phyloP scores from a whole-genome alignment of 2,329 filamentous ascomycete species.

The Aureobasidium sp. region DNA sequence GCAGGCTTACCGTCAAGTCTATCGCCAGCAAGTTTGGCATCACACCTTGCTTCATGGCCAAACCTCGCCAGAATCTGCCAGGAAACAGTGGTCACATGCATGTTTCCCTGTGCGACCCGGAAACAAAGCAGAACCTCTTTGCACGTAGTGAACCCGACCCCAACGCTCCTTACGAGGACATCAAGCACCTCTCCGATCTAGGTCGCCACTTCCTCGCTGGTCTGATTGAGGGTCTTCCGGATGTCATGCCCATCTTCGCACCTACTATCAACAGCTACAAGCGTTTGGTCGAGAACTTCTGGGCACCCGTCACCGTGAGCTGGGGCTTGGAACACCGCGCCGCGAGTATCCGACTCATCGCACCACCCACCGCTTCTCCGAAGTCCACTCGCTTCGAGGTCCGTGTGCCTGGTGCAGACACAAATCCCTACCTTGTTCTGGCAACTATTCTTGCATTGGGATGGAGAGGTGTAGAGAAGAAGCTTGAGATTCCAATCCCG shows the following conservation, averaged over 20 bases:
- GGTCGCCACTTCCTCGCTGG: slow-evolving; percentile 91
- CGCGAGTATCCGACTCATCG: slow-evolving; percentile 81
- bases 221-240: slow-evolving; percentile 76
- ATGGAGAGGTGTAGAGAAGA: slow-evolving; percentile 87
- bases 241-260: slow-evolving; percentile 91
- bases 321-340: slow-evolving; percentile 96
- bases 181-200: slow-evolving; percentile 73
- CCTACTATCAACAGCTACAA: slow-evolving; percentile 98
- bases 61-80: slow-evolving; percentile 80
- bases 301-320: slow-evolving; percentile 94
- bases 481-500: slow-evolving; percentile 70
- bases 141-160: slow-evolving; percentile 63
- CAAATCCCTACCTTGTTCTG: slow-evolving; percentile 81
- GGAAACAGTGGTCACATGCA: slow-evolving; percentile 97
- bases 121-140: slow-evolving; percentile 75
- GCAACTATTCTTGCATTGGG: slow-evolving; percentile 80
- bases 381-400: slow-evolving; percentile 89
- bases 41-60: slow-evolving; percentile 97
- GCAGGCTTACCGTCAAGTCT: slow-evolving; percentile 74
- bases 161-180: slow-evolving; percentile 62
- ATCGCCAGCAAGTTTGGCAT: slow-evolving; percentile 81
- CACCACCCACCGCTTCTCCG: slow-evolving; percentile 73
- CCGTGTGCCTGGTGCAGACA: slow-evolving; percentile 86
- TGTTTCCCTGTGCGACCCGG: slow-evolving; percentile 68
- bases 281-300: slow-evolving; percentile 95